phyloP scores from a whole-genome alignment of 345 rosid species.

The Crucihimalaya himalaica region DNA sequence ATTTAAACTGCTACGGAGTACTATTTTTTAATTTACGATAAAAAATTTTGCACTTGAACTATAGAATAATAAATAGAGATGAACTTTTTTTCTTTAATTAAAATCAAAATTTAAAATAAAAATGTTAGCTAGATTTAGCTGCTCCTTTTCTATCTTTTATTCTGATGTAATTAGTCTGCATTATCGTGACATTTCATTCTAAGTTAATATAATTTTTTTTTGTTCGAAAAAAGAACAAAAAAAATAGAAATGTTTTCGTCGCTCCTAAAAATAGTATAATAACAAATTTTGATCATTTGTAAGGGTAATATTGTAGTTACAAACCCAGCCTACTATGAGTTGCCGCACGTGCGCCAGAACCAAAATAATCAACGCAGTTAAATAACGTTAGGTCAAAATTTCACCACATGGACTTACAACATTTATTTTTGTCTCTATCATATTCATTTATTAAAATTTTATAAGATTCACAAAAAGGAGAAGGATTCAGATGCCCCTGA shows the following conservation, averaged over 20 bases:
- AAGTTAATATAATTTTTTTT: no score
- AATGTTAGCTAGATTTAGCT: no score
- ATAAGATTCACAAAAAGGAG: not conserved
- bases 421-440: not conserved
- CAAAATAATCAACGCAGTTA: slow-evolving; percentile 5
- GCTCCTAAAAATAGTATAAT: no score
- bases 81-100: no score
- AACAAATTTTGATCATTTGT: not conserved
- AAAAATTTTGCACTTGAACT: no score
- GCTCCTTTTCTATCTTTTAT: no score
- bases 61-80: no score
- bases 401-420: not conserved
- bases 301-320: slow-evolving; percentile 11
- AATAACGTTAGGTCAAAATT: slow-evolving; percentile 17
- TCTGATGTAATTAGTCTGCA: no score
- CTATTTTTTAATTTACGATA: not conserved
- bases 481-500: not conserved
- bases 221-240: no score
- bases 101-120: no score
- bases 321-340: not conserved
- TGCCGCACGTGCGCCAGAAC: slow-evolving; percentile 27
- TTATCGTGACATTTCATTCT: no score
- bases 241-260: no score
- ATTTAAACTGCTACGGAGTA: not conserved
- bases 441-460: not conserved